Evolutionary conservation across 345 rosid genomes (phyloP).

Genomic region (Zanthoxylum bungeanum): DNA sequence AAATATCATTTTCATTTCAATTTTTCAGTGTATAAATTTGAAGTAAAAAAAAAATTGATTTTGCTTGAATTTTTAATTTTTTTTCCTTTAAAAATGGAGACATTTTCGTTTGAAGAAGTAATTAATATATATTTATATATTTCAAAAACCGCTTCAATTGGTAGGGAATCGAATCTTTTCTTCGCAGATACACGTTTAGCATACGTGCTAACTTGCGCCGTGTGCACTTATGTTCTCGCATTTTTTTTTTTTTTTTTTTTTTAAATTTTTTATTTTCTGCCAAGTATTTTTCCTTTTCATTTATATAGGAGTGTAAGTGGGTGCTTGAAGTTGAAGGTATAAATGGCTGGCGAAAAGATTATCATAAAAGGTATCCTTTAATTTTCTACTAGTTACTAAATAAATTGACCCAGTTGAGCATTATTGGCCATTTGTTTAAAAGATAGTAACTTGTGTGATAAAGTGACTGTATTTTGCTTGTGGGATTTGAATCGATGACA

Average conservation of each 20-base stretch:
- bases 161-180: conserved; percentile 12
- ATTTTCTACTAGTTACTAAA: neutral
- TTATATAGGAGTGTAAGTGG: conserved; percentile 11
- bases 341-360: conserved; percentile 31
- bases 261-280: too few species aligned
- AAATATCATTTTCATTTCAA: neutral
- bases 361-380: conserved; percentile 22
- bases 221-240: neutral
- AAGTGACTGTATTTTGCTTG: neutral
- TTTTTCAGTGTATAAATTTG: neutral
- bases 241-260: neutral
- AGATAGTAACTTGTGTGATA: neutral
- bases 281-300: neutral
- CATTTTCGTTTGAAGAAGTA: too few species aligned
- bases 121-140: too few species aligned
- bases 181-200: neutral
- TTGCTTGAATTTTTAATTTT: too few species aligned
- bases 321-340: conserved; percentile 2
- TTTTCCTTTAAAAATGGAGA: too few species aligned
- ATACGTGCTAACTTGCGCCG: neutral
- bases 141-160: too few species aligned
- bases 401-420: neutral
- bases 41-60: neutral
- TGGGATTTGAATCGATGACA: neutral
- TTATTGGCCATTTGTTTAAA: neutral